These are phyloP conservation scores for Fusarium pilosicola DNA, from an alignment of 2,329 filamentous ascomycete species.

Conservation along the genomic window DNA sequence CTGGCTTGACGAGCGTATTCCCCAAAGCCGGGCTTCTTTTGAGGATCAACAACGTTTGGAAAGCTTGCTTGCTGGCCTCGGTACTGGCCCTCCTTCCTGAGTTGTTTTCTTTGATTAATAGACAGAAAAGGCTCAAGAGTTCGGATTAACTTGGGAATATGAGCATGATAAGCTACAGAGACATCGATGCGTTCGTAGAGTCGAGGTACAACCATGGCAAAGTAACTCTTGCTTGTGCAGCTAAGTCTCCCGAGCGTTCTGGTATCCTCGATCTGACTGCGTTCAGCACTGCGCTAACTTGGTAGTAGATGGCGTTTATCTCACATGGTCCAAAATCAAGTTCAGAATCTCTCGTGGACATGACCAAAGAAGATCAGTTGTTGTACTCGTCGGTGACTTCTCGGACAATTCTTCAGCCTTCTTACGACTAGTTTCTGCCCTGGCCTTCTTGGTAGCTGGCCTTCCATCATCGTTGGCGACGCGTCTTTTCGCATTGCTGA, in stretches of 20 bases:
- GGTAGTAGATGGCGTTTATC: neutral
- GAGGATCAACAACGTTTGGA: neutral
- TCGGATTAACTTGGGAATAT: conserved; percentile 35
- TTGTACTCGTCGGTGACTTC: neutral
- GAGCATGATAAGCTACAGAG: conserved; percentile 5
- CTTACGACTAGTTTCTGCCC: neutral
- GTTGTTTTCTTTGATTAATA: conserved; percentile 27
- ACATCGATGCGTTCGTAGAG: conserved; percentile 26
- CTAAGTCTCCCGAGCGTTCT: conserved; percentile 8
- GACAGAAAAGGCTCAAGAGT: conserved; percentile 26
- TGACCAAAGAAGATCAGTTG: neutral
- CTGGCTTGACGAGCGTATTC: conserved; percentile 15
- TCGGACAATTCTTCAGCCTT: neutral
- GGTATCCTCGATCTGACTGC: neutral
- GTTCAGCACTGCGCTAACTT: neutral
- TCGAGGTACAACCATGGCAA: conserved; percentile 19
- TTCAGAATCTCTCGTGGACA: conserved; percentile 29
- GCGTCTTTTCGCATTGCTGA: neutral
- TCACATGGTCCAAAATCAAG: conserved; percentile 24
- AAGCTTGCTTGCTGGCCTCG: conserved; percentile 30
- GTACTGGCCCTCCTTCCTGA: conserved; percentile 30
- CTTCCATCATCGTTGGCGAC: neutral
- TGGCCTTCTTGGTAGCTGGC: neutral
- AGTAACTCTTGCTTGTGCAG: conserved; percentile 30
- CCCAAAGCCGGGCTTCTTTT: conserved; percentile 10